Percentiles rank a stretch among this genome's conserved stretches.
These are phyloP conservation scores for Tilletia horrida DNA, from an alignment of 1,284 basidiomycete species.

Conservation along the genomic window DNA sequence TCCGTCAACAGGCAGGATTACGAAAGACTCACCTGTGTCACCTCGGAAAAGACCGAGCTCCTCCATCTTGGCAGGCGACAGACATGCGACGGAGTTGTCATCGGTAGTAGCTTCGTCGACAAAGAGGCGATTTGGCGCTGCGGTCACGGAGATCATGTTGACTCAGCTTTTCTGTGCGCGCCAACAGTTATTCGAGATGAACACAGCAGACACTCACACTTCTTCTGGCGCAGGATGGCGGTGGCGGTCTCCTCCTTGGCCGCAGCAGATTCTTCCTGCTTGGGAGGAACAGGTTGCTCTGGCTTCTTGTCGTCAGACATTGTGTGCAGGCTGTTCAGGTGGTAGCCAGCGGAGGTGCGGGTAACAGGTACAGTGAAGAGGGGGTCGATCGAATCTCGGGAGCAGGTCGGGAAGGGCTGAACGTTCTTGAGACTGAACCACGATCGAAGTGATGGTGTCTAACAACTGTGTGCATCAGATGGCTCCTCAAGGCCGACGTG, in stretches of 20 bases:
- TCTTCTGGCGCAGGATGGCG: conserved; percentile 52
- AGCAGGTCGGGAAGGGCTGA: no score
- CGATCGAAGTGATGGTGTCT: no score
- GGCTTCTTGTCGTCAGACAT: conserved; percentile 12
- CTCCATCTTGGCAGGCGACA: conserved; percentile 97
- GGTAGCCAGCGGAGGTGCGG: no score
- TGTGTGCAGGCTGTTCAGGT: not conserved
- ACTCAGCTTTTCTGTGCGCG: no score
- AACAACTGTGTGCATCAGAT: no score
- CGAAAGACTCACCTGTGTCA: conserved; percentile 61
- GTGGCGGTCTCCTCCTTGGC: conserved; percentile 50
- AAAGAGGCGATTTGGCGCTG: conserved; percentile 49
- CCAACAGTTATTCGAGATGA: not conserved
- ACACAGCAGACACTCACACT: conserved; percentile 29
- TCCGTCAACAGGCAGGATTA: not conserved
- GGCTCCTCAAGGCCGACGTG: no score
- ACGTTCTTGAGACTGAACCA: no score
- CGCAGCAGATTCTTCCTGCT: not conserved
- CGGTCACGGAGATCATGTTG: not conserved
- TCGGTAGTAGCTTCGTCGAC: conserved; percentile 55
- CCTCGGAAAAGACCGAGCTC: conserved; percentile 87
- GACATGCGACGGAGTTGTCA: conserved; percentile 71
- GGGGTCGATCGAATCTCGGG: not conserved
- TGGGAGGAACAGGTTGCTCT: not conserved
- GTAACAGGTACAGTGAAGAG: no score